These are phyloP conservation scores for Acrasis kona DNA, from an alignment of 78 protist species.

Conservation along the genomic window DNA sequence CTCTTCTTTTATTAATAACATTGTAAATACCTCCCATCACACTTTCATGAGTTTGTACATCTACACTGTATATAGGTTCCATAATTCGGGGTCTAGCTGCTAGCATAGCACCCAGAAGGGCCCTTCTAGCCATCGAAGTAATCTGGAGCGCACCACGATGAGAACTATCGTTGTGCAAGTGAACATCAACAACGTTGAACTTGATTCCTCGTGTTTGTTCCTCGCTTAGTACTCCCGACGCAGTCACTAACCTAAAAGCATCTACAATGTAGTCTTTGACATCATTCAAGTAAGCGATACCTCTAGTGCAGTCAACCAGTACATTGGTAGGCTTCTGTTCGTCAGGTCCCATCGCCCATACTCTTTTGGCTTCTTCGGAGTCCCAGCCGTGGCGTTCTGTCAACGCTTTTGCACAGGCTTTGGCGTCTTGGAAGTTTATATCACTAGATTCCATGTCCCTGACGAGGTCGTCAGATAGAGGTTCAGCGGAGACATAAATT, in stretches of 20 bases:
- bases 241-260: constrained; percentile 90
- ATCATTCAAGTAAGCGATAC: too few species aligned
- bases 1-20: too few species aligned
- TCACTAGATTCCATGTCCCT: constrained; percentile 72
- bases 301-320: too few species aligned
- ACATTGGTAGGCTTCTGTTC: too few species aligned
- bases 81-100: constrained; percentile 75
- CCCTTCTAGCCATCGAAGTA: constrained; percentile 82
- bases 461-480: constrained; percentile 84
- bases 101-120: too few species aligned
- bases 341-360: constrained; percentile 98
- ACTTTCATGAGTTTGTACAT: constrained; percentile 60
- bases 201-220: constrained; percentile 92
- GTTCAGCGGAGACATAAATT: constrained; percentile 74
- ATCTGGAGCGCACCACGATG: constrained; percentile 95
- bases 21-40: too few species aligned
- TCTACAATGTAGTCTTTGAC: constrained; percentile 69
- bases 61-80: constrained; percentile 92
- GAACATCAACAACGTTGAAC: too few species aligned
- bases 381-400: constrained; percentile 80
- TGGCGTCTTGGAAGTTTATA: constrained; percentile 37
- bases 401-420: constrained; percentile 61
- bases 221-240: constrained; percentile 92
- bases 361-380: constrained; percentile 73
- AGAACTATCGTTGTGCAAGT: constrained; percentile 96